Percentiles rank a stretch among this genome's conserved stretches.
Conservation (phyloP, 768 basidiomycete genomes). For the Pulveroboletus sp. region DNA sequence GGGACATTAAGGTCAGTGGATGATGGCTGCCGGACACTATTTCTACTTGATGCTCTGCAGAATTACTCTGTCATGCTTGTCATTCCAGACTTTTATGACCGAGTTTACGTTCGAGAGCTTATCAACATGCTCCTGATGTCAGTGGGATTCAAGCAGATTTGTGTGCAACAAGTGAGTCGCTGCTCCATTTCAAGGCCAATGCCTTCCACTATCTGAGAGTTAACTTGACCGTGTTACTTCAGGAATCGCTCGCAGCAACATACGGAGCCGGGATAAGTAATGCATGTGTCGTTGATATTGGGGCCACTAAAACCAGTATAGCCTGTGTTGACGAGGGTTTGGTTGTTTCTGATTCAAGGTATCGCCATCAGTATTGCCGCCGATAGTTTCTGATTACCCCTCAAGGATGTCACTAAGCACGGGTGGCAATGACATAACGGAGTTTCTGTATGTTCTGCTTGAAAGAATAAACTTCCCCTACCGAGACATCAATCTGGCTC, state of each 20-base stretch:
- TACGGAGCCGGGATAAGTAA: conserved; percentile 94
- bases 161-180: conserved; percentile 73
- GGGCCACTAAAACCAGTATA: conserved; percentile 77
- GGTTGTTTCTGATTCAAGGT: conserved; percentile 86
- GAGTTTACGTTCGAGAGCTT: conserved; percentile 76
- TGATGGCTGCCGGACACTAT: background rate
- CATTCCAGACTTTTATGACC: conserved; percentile 89
- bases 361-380: conserved; percentile 11
- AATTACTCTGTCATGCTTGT: conserved; percentile 84
- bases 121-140: conserved; percentile 65
- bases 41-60: conserved; percentile 37
- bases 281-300: conserved; percentile 95
- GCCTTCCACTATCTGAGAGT: no score
- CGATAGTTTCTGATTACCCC: conserved; percentile 4
- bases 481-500: conserved; percentile 69
- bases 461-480: conserved; percentile 86
- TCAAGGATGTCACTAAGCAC: conserved; percentile 74
- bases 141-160: conserved; percentile 92
- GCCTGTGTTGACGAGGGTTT: conserved; percentile 95
- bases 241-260: conserved; percentile 92
- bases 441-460: conserved; percentile 77
- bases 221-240: background rate
- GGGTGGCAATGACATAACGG: conserved; percentile 94
- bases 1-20: conserved; percentile 56
- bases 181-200: background rate